These are phyloP conservation scores for Madurella mycetomatis DNA, from an alignment of 2,329 filamentous ascomycete genomes.

Conservation along the genomic window DNA sequence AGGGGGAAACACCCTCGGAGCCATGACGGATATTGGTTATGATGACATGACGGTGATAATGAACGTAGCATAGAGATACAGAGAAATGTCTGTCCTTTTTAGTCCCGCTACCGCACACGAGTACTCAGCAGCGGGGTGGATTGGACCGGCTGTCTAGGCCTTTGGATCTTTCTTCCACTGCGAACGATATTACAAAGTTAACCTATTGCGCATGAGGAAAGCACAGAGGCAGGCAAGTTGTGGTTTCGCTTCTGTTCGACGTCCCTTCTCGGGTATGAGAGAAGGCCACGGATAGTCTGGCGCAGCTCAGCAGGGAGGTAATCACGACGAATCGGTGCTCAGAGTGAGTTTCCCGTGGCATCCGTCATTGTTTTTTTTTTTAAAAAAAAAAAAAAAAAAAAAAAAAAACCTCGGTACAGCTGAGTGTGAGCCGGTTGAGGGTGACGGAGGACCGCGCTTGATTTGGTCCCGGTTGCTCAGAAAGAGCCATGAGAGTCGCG, in stretches of 20 bases:
- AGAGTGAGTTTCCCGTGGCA: not conserved
- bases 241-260: conserved; percentile 36
- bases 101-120: conserved; percentile 57
- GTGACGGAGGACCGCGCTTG: not conserved
- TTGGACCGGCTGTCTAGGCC: conserved; percentile 65
- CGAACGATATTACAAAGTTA: conserved; percentile 56
- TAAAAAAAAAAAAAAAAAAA: too few species aligned
- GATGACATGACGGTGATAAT: conserved; percentile 1
- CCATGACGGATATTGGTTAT: not conserved
- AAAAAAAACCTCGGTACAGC: not conserved
- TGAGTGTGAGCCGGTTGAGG: not conserved
- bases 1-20: not conserved
- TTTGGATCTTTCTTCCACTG: conserved; percentile 57
- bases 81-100: conserved; percentile 55
- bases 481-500: too few species aligned
- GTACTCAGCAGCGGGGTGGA: conserved; percentile 60
- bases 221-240: conserved; percentile 60
- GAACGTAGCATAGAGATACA: not conserved
- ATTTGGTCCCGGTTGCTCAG: too few species aligned
- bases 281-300: not conserved
- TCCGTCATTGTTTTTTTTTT: not conserved
- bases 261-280: not conserved
- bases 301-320: too few species aligned
- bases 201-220: conserved; percentile 55
- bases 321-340: too few species aligned